Evolutionary conservation across 495 filamentous ascomycete genomes (phyloP), one percentile per base, ranked within the genome.

Genomic region (Collariella sp.): DNA sequence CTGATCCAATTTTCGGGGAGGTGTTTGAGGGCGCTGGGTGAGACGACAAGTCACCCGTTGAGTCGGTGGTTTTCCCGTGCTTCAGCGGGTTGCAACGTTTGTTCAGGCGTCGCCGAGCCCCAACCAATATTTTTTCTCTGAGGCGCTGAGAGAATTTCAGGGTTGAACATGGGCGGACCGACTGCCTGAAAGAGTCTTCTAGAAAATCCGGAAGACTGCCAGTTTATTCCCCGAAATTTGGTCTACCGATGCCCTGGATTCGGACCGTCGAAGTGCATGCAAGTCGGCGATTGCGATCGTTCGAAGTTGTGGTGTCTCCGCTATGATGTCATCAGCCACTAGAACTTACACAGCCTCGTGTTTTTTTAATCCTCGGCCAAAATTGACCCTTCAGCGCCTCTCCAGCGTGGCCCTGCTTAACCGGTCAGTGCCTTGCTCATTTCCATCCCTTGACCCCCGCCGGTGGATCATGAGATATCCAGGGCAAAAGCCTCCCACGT

Each of bases 381-480:
- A 18, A 16, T 5, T 39, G 15, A 54, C 31, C 1, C 40, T 29
- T 23, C 18, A 29, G 9, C 7, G 12, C 22, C 29, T 1, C n/a
- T n/a, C 16, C 13, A 39, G 6, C 20, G 43, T 55, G 29, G 33
- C 52, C 46, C 51, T 46, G 33, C 16, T n/a, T 46, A 47, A 48
- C 52, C 52, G 44, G 52, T 55, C 35, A 55, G 52, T 55, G 52
- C 36, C 33, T 11, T 54, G 18, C 36, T 43, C 13, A 47, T 55
- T 48, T 52, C 46, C 39, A 43, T 42, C n/a, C 33, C 50, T 18
- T 31, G 34, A 36, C 36, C 48, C 38, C 47, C 52, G 16, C 35
- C 31, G 3, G n/a, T 40, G 26, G 29, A 61, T 58, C 59, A 55
- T 46, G 46, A 58, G 59, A 61, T 47, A 23, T 33, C 12, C 42